These are phyloP conservation scores for Phylloporus sp. DNA, from an alignment of 768 basidiomycete genomes.

Conservation along the genomic window DNA sequence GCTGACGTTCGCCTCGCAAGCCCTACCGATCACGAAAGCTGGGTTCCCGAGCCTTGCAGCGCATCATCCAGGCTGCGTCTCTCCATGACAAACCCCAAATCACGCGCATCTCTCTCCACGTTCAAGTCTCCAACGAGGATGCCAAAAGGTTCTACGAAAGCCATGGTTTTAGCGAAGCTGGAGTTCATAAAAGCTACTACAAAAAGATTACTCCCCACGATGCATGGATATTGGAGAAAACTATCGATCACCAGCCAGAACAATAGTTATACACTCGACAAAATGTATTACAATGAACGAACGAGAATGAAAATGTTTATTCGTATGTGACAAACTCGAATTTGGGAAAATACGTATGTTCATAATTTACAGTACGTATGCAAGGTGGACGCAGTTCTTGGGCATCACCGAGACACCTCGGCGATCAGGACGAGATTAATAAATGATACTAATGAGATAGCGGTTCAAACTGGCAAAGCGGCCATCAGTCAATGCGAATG, in stretches of 20 bases:
- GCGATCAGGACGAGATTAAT: conserved; percentile 23
- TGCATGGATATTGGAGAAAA: conserved; percentile 83
- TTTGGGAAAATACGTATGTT: conserved; percentile 18
- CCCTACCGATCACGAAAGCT: conserved; percentile 81
- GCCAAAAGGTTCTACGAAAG: conserved; percentile 82
- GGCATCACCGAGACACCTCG: conserved; percentile 9
- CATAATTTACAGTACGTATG: conserved; percentile 30
- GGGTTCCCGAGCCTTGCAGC: conserved; percentile 69
- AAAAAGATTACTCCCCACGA: conserved; percentile 82
- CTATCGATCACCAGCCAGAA: conserved; percentile 32
- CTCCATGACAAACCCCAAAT: conserved; percentile 59
- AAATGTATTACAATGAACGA: conserved; percentile 25
- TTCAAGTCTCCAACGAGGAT: conserved; percentile 75
- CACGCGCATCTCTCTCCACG: conserved; percentile 74
- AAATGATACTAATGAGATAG: conserved; percentile 22
- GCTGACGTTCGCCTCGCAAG: conserved; percentile 36
- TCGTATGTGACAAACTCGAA: conserved; percentile 15
- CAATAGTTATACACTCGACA: conserved; percentile 22
- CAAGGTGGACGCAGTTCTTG: conserved; percentile 21
- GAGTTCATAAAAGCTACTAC: conserved; percentile 74
- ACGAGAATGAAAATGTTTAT: conserved; percentile 1
- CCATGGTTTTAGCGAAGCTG: conserved; percentile 72
- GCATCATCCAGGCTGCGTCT: conserved; percentile 61
- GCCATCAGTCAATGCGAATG: conserved; percentile 19
- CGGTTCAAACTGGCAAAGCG: conserved; percentile 16